These are phyloP conservation scores for Gastrodia elata DNA, from an alignment of 106 monocot species.

Conservation along the genomic window DNA sequence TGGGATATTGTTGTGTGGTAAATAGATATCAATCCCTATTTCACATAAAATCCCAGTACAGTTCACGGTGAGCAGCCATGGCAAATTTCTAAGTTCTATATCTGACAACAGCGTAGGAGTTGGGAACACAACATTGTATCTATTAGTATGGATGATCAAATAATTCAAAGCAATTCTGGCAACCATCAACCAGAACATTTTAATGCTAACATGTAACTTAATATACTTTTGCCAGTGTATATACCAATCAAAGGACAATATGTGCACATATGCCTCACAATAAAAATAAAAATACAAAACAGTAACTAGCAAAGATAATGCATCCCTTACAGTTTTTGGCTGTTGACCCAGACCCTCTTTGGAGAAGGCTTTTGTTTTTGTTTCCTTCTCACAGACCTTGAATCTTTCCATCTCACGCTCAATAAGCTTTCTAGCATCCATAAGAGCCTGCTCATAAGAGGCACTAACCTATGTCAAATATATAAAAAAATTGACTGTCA, in stretches of 20 bases:
- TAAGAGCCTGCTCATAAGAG: slow-evolving; percentile 96
- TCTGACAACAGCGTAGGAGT: background rate
- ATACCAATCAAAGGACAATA: background rate
- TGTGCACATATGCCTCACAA: background rate
- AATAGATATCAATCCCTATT: background rate
- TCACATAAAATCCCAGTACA: background rate
- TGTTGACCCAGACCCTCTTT: slow-evolving; percentile 98
- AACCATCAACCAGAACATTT: background rate
- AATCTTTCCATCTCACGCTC: slow-evolving; percentile 99
- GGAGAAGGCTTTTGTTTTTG: slow-evolving; percentile 98
- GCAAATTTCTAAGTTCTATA: background rate
- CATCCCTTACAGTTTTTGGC: slow-evolving; percentile 76
- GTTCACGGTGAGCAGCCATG: background rate
- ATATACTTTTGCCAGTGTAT: background rate
- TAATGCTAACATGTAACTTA: background rate
- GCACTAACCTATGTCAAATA: slow-evolving; percentile 83
- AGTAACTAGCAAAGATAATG: background rate
- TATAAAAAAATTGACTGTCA: slow-evolving; percentile 48
- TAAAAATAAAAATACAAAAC: background rate
- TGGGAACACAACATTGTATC: background rate
- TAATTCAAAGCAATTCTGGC: background rate
- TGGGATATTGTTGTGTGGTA: background rate
- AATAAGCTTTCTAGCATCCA: slow-evolving; percentile 96
- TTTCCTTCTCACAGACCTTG: slow-evolving; percentile 98
- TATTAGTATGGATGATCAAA: background rate